Evolutionary conservation across 2,329 filamentous ascomycete species (phyloP).

Genomic region (Cercospora sesami): DNA sequence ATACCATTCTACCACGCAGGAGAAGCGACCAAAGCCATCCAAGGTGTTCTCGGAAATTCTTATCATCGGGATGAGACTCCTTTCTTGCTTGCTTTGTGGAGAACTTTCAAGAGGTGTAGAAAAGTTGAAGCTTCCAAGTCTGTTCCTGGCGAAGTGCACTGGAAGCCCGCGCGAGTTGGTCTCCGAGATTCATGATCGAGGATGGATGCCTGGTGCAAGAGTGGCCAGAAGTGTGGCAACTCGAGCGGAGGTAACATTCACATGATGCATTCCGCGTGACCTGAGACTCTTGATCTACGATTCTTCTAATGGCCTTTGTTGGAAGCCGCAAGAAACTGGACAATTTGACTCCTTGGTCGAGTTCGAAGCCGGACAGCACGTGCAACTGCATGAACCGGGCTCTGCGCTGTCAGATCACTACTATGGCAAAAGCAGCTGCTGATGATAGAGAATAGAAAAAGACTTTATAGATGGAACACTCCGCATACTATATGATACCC

Average conservation of each 20-base stretch:
- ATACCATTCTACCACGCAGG: conserved; percentile 62
- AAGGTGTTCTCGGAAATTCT: conserved; percentile 56
- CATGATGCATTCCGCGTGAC: not conserved
- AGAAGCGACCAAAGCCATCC: conserved; percentile 47
- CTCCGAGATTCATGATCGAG: not conserved
- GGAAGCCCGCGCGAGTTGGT: not conserved
- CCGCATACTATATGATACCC: not conserved
- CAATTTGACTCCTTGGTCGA: not conserved
- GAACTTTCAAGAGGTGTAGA: conserved; percentile 1
- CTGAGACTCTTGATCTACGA: not conserved
- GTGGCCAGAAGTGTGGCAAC: not conserved
- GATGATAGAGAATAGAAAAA: not conserved
- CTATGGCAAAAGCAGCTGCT: not conserved
- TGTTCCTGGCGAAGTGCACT: not conserved
- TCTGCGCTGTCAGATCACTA: not conserved
- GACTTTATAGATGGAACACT: not conserved
- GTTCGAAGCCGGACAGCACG: no score
- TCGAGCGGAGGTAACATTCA: no score
- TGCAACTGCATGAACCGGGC: not conserved
- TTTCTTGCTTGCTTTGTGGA: conserved; percentile 70
- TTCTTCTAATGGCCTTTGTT: not conserved
- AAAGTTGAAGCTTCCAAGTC: not conserved
- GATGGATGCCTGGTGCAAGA: not conserved
- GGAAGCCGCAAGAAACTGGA: not conserved
- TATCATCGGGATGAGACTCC: conserved; percentile 43